Evolutionary conservation across 2,329 filamentous ascomycete genomes (phyloP).

Genomic region (Davidsoniella eucalypti): DNA sequence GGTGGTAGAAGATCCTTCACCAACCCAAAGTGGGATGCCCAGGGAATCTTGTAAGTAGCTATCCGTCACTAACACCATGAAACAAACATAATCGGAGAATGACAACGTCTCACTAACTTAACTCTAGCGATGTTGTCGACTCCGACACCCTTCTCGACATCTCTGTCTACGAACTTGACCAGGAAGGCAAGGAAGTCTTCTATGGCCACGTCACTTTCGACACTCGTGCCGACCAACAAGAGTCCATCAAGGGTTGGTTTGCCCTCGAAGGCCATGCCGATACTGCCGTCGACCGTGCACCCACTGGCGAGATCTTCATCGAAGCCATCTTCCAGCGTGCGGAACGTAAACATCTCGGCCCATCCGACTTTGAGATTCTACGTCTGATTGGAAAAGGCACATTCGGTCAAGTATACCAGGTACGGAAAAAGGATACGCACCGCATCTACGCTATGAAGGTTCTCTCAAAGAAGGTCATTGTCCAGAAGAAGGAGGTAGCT

Average conservation of each 20-base stretch:
- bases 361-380: constrained; percentile 87
- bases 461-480: constrained; percentile 97
- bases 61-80: background rate
- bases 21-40: constrained; percentile 87
- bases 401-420: constrained; percentile 96
- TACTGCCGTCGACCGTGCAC: constrained; percentile 33
- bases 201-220: constrained; percentile 78
- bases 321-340: constrained; percentile 73
- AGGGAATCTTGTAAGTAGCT: constrained; percentile 79
- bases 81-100: background rate
- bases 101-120: background rate
- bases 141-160: constrained; percentile 81
- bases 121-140: constrained; percentile 70
- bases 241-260: constrained; percentile 72
- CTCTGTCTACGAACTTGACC: constrained; percentile 74
- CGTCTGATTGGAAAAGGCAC: constrained; percentile 96
- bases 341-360: constrained; percentile 82
- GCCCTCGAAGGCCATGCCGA: constrained; percentile 59
- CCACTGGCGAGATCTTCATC: constrained; percentile 78
- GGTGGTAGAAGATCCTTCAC: constrained; percentile 33
- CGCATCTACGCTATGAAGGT: constrained; percentile 99
- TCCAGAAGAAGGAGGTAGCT: constrained; percentile 98
- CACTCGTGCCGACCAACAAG: constrained; percentile 47
- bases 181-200: constrained; percentile 64
- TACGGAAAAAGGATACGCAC: constrained; percentile 88